Evolutionary conservation across 2,329 filamentous ascomycete species (phyloP), one percentile per base, ranked within the genome.

Genomic region (Claviceps sorghi): DNA sequence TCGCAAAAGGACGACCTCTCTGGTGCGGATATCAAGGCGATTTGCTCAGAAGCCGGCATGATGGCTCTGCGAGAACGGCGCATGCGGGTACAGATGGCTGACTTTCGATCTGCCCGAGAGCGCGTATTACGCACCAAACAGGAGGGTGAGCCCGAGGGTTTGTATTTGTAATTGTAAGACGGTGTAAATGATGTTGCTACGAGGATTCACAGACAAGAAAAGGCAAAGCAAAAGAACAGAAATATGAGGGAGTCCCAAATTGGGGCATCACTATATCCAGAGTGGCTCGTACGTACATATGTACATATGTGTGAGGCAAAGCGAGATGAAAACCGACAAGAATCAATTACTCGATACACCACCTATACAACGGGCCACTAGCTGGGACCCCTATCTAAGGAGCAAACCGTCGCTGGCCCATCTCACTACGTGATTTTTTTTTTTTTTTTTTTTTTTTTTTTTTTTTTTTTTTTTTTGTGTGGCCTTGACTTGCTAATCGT

Each of bases 41-140:
- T 98, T 63, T 98, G 93, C 72, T 95, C 90, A 32, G 93, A 98
- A 68, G 91, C 93, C 44, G 93, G 93, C 69, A 74, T 98, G 65
- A 82, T 97, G 80, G 93, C 93, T 21, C 75, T 98, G 57, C 82
- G 93, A 60, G 93, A 98, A 74, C 80, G 93, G 58, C 83, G 93
- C 65, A 98, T 98, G 93, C 83, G 91, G 52, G 93, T 98, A 54
- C 91, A 97, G 71, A 98, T 98, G 93, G 88, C 90, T 8, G 93
- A 98, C 70, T 98, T 98, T 77, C 78, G 93, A 52, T 78, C 88
- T 53, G 93, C 93, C 26, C 80, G 91, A 61, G 93, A 98, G 72
- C 83, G 88, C 59, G 94, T 98, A 57, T 77, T 98, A 69, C 94
- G 95, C 75, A 98, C 94, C 49, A 98, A 98, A 83, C 93, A 86